Conservation (phyloP, 441 rosid genomes). For the Gossypium laxum region DNA sequence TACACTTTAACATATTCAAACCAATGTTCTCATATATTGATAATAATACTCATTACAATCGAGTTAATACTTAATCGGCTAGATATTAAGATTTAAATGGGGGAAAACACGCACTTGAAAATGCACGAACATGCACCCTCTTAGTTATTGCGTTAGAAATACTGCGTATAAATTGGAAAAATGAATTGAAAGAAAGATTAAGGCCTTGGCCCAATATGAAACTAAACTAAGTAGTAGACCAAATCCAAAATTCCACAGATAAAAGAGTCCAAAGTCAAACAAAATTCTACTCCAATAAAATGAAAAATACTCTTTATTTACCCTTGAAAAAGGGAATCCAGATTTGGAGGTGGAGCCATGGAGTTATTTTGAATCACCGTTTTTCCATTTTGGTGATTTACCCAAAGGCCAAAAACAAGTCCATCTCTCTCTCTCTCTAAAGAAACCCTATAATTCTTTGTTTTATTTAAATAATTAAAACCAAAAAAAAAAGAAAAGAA, state of each 20-base stretch:
- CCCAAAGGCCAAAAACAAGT: background rate
- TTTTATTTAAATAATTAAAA: background rate
- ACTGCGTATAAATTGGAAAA: too few species aligned
- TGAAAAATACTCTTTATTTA: background rate
- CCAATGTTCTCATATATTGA: fast-evolving
- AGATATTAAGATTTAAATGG: too few species aligned
- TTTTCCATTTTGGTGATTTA: background rate
- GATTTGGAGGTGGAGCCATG: background rate
- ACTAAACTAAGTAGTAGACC: too few species aligned
- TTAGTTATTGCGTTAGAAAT: too few species aligned
- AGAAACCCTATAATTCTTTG: background rate
- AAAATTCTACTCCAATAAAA: background rate
- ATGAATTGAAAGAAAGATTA: too few species aligned
- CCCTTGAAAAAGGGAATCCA: background rate
- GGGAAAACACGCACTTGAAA: too few species aligned
- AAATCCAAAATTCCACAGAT: background rate
- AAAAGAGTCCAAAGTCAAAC: background rate
- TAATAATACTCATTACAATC: too few species aligned
- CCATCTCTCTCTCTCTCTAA: background rate
- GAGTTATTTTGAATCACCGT: background rate
- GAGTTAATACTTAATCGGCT: too few species aligned
- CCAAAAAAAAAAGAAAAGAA: background rate
- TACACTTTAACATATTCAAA: too few species aligned
- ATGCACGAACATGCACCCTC: too few species aligned
- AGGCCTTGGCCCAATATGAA: background rate